Conservation (phyloP, 495 filamentous ascomycete species). For the Chlorociboria aeruginascens region DNA sequence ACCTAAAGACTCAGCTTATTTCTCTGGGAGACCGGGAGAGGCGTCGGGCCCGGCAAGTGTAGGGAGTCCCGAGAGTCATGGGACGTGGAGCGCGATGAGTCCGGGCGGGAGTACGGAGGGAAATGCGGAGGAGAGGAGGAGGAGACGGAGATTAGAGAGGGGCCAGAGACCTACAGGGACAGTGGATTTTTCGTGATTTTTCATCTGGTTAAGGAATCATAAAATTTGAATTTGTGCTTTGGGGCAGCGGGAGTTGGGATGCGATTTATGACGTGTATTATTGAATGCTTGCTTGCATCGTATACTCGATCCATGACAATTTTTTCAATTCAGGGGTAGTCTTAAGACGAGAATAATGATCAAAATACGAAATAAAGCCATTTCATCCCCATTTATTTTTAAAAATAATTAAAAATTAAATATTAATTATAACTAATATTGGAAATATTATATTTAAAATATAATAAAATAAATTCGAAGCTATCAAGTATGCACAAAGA, state of each 20-base stretch:
- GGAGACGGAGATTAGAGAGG: slow-evolving; percentile 35
- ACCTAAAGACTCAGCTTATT: slow-evolving; percentile 42
- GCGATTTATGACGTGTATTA: not conserved
- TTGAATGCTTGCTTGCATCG: too few species aligned
- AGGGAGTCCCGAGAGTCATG: slow-evolving; percentile 28
- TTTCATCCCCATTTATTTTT: too few species aligned
- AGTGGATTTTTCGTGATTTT: slow-evolving; percentile 30
- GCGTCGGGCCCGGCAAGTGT: slow-evolving; percentile 5
- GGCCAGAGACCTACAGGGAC: slow-evolving; percentile 17
- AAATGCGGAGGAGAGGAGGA: slow-evolving; percentile 21
- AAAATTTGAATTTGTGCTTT: not conserved
- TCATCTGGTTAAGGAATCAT: not conserved
- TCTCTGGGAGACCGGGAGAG: slow-evolving; percentile 31
- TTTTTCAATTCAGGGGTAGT: too few species aligned
- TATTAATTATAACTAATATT: too few species aligned
- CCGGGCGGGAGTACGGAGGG: slow-evolving; percentile 28
- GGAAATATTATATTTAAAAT: too few species aligned
- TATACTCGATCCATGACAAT: too few species aligned
- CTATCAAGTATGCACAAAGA: too few species aligned
- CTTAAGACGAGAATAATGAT: too few species aligned
- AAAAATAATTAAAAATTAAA: too few species aligned
- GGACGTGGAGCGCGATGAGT: slow-evolving; percentile 23
- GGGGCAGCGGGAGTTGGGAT: not conserved
- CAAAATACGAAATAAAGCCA: too few species aligned
- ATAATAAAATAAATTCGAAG: too few species aligned